Conservation (phyloP, 2,329 filamentous ascomycete genomes). For the Sordariomycetes sp. region DNA sequence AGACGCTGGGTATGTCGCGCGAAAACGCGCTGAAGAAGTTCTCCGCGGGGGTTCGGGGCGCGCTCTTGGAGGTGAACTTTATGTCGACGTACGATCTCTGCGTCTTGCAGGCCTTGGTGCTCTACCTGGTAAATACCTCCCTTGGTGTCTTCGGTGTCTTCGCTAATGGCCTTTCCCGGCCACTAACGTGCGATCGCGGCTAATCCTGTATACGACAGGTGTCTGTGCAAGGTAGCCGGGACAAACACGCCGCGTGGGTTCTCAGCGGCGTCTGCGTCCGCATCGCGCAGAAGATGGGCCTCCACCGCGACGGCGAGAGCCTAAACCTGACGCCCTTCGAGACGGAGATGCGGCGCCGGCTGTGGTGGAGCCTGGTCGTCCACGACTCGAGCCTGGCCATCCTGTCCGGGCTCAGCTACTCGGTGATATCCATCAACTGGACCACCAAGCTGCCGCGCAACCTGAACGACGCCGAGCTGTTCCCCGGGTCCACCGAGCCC, state of each 20-base stretch:
- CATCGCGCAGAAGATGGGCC: conserved; percentile 57
- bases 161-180: background rate
- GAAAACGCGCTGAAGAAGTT: conserved; percentile 40
- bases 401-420: conserved; percentile 44
- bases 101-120: conserved; percentile 45
- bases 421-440: conserved; percentile 39
- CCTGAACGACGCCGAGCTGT: conserved; percentile 48
- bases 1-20: conserved; percentile 37
- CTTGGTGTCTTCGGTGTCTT: background rate
- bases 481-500: conserved; percentile 39
- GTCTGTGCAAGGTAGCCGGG: conserved; percentile 46
- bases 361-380: conserved; percentile 57
- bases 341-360: conserved; percentile 54
- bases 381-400: conserved; percentile 47
- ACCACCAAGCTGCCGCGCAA: conserved; percentile 46
- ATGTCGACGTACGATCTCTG: conserved; percentile 46
- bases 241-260: conserved; percentile 49
- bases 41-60: conserved; percentile 37
- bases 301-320: conserved; percentile 50
- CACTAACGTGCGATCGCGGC: background rate
- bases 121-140: conserved; percentile 37
- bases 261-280: conserved; percentile 50
- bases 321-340: conserved; percentile 51
- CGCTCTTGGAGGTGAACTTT: conserved; percentile 43
- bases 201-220: conserved; percentile 25